Base-by-base conservation (phyloP, 2,329 filamentous ascomycete species). In the Aspergillus proliferans region DNA sequence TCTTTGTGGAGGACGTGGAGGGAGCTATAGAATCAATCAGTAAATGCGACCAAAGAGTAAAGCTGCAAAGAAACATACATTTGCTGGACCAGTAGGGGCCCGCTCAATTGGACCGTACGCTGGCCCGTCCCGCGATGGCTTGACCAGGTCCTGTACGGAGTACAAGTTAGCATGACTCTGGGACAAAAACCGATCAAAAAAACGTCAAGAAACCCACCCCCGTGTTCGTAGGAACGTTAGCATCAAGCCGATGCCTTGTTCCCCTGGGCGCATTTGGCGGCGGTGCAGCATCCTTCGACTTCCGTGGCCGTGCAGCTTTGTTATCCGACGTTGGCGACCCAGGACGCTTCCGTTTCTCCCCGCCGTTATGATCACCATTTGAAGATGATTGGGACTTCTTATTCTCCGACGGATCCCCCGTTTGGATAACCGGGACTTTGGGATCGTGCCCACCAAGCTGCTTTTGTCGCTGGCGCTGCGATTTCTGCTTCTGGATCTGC, bases 381-480 rank as follows among this genome's bases (percentile, higher is more conserved):
- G 47, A 24, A 26, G 45, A 47, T 18, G 54, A 48, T 12, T 48
- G n/a, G 28, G 52, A 50, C 22, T 51, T 54, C 19, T 21, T 39
- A 4, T 55, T 44, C 4, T 52, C 43, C 9, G 49, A 10, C n/a
- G 60, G 46, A 2, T 52, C 47, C 5, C 65, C 58, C 5, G 65
- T 60, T 44, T 68, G 64, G 45, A 72, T 61, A 14, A 58, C 49
- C 4, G 74, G 74, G 12, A 76, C 68, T 47, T 70, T 70, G 5
- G 68, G 71, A 52, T 72, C 69, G 56, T 76, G 73, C 6, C 67
- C 68, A 33, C 70, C 71, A 40, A 74, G 61, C 45, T 76, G 71
- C 43, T 61, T 68, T 42, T 67, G 60, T 18, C 67, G 68, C 48
- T 70, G 69, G 38, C 64, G 64, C 46, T 74, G 70, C 1, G 62